Base-by-base conservation (phyloP, 2,329 filamentous ascomycete genomes). In the Trichophyton rubrum region DNA sequence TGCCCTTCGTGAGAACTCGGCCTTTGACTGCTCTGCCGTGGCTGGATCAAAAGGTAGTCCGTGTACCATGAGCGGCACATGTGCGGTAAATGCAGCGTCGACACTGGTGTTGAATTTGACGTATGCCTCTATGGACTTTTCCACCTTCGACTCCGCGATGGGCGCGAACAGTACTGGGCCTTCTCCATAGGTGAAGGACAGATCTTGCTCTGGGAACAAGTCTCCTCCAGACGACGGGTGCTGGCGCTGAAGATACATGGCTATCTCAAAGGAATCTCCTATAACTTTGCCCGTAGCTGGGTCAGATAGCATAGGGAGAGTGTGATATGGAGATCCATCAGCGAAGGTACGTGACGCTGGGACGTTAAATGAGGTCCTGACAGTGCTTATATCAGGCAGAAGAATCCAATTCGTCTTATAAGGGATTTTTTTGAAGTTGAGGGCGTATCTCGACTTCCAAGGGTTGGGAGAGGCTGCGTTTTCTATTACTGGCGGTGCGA, bases 241-340 rank as follows among this genome's bases (percentile, higher is more conserved):
- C 0, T 68, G 74, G 1, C 75, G 70, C 24, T 86, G 78, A 1
- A 87, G 75, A 65, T 85, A 81, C 24, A 78, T 70, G 3, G 84
- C 85, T 62, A 87, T 87, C 57, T 86, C 84, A 66, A 86, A 85
- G 1, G 83, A 82, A 71, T 87, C 85, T 3, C 84, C 84, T 2
- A 86, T 60, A 0, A 74, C 58, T 0, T 70, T 62, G 3, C 66
- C 67, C 0, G 76, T 79, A n/a, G 66, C 60, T 0, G 73, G 68
- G 58, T 85, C 80, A 0, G 72, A 65, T 22, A 86, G 68, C 45
- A 85, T 75, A 1, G 85, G 84, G 0, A 87, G 76, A 1, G 84
- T 87, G 70, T 77, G 76, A 72, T 77, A 86, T 66, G 83, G 80
- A 38, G 71, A 74, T 45, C 82, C 83, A 64, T 86, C 79, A 63